Conservation (phyloP, 805 yeast genomes). For the Ogataea saltuana region DNA sequence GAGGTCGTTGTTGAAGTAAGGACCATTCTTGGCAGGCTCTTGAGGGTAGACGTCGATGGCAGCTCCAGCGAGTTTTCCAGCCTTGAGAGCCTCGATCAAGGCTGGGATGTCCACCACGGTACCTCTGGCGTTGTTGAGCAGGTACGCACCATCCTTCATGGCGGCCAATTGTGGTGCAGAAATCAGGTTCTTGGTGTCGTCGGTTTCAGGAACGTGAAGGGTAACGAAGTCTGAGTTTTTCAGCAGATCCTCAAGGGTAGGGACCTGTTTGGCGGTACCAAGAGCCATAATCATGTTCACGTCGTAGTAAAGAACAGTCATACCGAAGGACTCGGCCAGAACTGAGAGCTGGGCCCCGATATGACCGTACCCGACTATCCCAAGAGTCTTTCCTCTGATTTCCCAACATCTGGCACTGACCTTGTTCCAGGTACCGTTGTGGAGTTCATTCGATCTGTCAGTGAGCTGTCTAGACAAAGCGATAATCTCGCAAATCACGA, state of each 20-base stretch:
- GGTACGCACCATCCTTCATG: slow-evolving; percentile 94
- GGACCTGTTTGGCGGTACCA: slow-evolving; percentile 94
- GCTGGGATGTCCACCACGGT: slow-evolving; percentile 97
- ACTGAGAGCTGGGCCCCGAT: slow-evolving; percentile 97
- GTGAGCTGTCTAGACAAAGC: slow-evolving; percentile 94
- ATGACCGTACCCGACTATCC: slow-evolving; percentile 97
- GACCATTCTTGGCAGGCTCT: slow-evolving; percentile 97
- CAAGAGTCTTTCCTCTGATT: slow-evolving; percentile 96
- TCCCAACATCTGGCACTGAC: slow-evolving; percentile 97
- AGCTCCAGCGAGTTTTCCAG: slow-evolving; percentile 94
- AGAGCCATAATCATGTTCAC: slow-evolving; percentile 90
- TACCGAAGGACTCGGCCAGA: slow-evolving; percentile 95
- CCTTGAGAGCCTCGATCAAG: slow-evolving; percentile 83
- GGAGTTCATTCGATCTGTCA: slow-evolving; percentile 94
- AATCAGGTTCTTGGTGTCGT: slow-evolving; percentile 89
- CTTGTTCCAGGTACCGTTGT: slow-evolving; percentile 97
- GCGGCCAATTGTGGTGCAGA: slow-evolving; percentile 89
- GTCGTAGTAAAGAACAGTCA: slow-evolving; percentile 94
- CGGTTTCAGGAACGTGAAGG: slow-evolving; percentile 91
- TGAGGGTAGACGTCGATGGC: slow-evolving; percentile 95
- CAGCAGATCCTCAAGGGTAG: slow-evolving; percentile 80
- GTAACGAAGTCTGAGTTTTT: slow-evolving; percentile 83
- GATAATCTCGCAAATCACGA: slow-evolving; percentile 93
- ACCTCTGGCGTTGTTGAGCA: slow-evolving; percentile 96
- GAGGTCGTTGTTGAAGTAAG: slow-evolving; percentile 68